Base-by-base conservation (phyloP, 768 basidiomycete species). In the Leccinum disarticulatum region DNA sequence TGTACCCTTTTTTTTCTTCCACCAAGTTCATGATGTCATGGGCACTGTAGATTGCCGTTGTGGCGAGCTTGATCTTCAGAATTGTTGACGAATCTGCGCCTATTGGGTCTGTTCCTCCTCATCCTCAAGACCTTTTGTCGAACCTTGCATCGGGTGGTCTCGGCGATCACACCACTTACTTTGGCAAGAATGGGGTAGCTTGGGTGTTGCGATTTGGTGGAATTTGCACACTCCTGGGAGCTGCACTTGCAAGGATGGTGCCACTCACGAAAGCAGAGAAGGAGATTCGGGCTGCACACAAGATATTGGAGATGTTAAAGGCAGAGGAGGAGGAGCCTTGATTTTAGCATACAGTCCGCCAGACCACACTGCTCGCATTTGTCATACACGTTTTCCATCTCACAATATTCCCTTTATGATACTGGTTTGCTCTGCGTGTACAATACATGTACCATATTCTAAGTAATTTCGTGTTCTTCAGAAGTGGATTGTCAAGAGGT, bases 131-230 rank as follows among this genome's bases (percentile, higher is more conserved):
- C 3, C 73, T 80, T 46, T 43, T 62, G 15, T 47, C n/a, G 31
- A 43, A 2, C 9, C 10, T 67, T 1, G 38, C 31, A 30, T 55
- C 49, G n/a, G 43, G 54, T 58, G 66, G 62, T 28, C 80, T 80
- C 1, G 70, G 73, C 7, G 79, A 79, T 25, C 79, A 81, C 38
- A 77, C 76, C 57, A 84, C 84, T 13, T 92, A 90, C 72, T 80
- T 83, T 59, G 91, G 90, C 33, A 94, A 93, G 78, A 88, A 87
- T 56, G 95, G 95, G 35, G 93, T 97, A 30, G 92, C 89, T 3
- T 97, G 95, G 94, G 91, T 96, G 6, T 76, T 98, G 57, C 86
- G 94, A 17, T 96, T 96, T 67, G 95, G 95, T 52, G 95, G 95
- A 38, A 69, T 93, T 9, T 93, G 91, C 71, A 87, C 95, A 0